Evolutionary conservation across 2,329 filamentous ascomycete genomes (phyloP).

Genomic region (Volutella citrinella): DNA sequence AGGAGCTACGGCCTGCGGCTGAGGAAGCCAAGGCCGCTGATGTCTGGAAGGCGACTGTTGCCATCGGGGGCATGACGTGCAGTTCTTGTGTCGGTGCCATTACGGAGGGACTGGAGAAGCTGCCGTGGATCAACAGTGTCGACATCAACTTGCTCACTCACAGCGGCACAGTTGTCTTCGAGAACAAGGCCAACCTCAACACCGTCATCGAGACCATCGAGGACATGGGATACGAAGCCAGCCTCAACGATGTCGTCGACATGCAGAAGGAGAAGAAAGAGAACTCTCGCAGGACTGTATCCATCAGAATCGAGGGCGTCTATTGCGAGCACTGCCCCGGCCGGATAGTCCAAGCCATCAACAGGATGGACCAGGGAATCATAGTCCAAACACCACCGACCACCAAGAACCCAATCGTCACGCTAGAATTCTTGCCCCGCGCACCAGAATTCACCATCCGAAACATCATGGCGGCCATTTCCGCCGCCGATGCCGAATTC

Average conservation of each 20-base stretch:
- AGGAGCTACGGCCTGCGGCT: constrained; percentile 1
- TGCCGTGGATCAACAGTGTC: constrained; percentile 49
- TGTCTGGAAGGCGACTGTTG: constrained; percentile 16
- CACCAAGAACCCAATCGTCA: constrained; percentile 1
- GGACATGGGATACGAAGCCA: constrained; percentile 4
- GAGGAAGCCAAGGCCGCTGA: constrained; percentile 15
- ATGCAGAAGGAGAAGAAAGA: constrained; percentile 11
- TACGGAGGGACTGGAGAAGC: constrained; percentile 27
- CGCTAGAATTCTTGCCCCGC: constrained; percentile 48
- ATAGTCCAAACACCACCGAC: constrained; percentile 12
- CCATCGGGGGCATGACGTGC: constrained; percentile 12
- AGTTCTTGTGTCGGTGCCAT: constrained; percentile 11
- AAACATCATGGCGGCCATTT: constrained; percentile 48
- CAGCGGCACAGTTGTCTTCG: constrained; percentile 7
- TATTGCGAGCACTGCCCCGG: constrained; percentile 48
- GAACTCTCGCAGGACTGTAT: constrained; percentile 32
- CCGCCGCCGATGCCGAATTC: constrained; percentile 46
- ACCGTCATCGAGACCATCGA: constrained; percentile 1
- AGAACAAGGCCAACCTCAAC: constrained; percentile 1
- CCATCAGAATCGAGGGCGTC: constrained; percentile 47
- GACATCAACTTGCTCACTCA: constrained; percentile 34
- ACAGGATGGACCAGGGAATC: constrained; percentile 47
- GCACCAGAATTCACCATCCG: constrained; percentile 52
- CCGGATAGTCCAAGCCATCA: constrained; percentile 23
- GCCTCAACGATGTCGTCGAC: constrained; percentile 23